These are phyloP conservation scores for Cornus suecica DNA, from an alignment of 148 eudicot species.

Conservation along the genomic window DNA sequence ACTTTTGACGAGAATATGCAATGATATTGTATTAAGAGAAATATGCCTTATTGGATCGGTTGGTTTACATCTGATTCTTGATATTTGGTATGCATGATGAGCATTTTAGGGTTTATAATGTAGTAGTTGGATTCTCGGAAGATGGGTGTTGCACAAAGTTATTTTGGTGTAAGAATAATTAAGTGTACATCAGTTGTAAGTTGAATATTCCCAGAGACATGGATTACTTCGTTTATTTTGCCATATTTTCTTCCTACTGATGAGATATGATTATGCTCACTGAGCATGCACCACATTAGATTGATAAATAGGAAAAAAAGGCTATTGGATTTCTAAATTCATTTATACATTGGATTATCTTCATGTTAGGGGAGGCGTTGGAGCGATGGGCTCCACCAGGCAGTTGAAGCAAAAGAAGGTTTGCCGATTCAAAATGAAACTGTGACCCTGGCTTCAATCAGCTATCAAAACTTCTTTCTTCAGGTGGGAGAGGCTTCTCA, in stretches of 20 bases:
- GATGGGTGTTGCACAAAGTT: no score
- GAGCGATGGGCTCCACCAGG: slow-evolving; percentile 99
- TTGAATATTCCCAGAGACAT: no score
- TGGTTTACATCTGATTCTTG: no score
- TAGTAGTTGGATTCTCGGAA: no score
- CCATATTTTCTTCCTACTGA: background rate
- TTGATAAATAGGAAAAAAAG: no score
- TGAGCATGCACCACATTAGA: background rate
- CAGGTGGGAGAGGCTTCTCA: slow-evolving; percentile 51
- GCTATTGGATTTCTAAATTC: background rate
- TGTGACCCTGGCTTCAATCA: slow-evolving; percentile 94
- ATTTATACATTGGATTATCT: slow-evolving; percentile 5
- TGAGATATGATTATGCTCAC: background rate
- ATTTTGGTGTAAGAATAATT: no score
- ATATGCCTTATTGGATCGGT: no score
- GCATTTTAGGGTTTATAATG: no score
- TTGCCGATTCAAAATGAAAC: slow-evolving; percentile 97
- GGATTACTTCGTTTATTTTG: background rate
- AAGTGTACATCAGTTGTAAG: no score
- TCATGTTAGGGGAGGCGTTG: slow-evolving; percentile 87
- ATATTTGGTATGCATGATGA: no score
- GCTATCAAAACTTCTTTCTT: slow-evolving; percentile 97
- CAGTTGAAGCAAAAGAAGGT: slow-evolving; percentile 99
- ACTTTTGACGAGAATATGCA: no score
- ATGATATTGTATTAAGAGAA: no score